A percentile compares a stretch with the other conserved stretches of the same genome.
Conservation (phyloP, 177 flowering plant species). For the Tripterygium wilfordii region DNA sequence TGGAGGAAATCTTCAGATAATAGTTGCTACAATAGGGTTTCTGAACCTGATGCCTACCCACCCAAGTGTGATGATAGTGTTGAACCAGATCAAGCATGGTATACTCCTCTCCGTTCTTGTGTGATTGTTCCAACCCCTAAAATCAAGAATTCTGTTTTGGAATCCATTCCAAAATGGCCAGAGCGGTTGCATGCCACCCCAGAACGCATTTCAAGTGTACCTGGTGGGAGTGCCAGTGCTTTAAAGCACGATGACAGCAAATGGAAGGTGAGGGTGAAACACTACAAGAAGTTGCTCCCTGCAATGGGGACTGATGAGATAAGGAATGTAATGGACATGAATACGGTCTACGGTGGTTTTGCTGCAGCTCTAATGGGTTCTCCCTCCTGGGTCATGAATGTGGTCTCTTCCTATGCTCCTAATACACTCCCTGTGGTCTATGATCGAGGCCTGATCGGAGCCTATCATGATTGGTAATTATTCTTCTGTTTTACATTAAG, state of each 20-base stretch:
- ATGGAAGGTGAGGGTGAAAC: conserved; percentile 80
- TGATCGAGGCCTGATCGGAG: conserved; percentile 93
- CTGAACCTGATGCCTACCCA: conserved; percentile 59
- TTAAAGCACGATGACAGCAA: conserved; percentile 86
- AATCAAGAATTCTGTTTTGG: conserved; percentile 38
- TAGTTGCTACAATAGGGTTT: conserved; percentile 57
- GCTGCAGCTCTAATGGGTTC: conserved; percentile 73
- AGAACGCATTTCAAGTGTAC: conserved; percentile 59
- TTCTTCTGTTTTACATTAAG: neutral
- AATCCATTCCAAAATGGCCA: conserved; percentile 81
- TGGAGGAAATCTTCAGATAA: conserved; percentile 76
- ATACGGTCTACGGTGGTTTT: conserved; percentile 88
- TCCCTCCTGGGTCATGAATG: conserved; percentile 99
- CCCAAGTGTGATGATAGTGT: conserved; percentile 91
- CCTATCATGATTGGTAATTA: conserved; percentile 89
- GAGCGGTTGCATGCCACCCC: conserved; percentile 64
- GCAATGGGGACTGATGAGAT: conserved; percentile 76
- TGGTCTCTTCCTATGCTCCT: conserved; percentile 84
- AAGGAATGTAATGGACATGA: conserved; percentile 97
- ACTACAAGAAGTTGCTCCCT: conserved; percentile 83
- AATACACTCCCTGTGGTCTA: conserved; percentile 81
- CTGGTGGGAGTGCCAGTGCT: conserved; percentile 63
- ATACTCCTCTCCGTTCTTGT: conserved; percentile 87
- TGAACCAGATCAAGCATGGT: conserved; percentile 96
- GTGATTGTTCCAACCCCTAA: conserved; percentile 63